Base-by-base conservation (phyloP, 768 basidiomycete species). In the Lentinula guzmanii region DNA sequence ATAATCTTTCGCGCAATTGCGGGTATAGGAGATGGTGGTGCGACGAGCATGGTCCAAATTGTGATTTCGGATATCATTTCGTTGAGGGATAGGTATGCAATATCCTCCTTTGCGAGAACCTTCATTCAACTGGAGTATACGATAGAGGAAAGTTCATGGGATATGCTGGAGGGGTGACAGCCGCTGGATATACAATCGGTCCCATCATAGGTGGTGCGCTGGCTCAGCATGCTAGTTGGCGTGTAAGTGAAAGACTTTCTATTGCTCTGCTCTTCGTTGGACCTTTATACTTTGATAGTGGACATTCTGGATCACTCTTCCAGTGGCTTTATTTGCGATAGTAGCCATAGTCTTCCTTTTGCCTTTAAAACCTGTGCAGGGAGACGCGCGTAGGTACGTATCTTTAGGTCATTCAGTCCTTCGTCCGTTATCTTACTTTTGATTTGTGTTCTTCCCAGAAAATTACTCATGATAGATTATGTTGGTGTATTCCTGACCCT, bases 261-360 rank as follows among this genome's bases (percentile, higher is more conserved):
- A 46, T 13, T 34, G 59, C 43, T 5, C 18, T 51, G 3, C 18
- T 53, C 16, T 24, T 62, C 15, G 7, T 39, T 52, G 21, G 52
- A 24, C 46, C 28, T 21, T 39, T 51, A 15, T 48, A 16, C 5
- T 55, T 15, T 10, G 6, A 39, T 51, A 86, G 83, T 90, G 89
- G 88, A 87, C 86, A 66, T 89, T 89, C 70, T 90, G 87, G 84
- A 77, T 90, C 52, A 86, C 82, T 24, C 76, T 90, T 1, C 89
- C 89, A 0, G 67, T 87, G 3, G 83, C 86, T 0, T 70, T 81
- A 11, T 65, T 73, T 35, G 80, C 86, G 0, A 79, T 86, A 24
- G 70, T 77, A 18, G 80, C 86, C 18, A 83, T 90, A 3, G 65
- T 81, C n/a, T 82, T 87, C 62, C 71, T 87, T 9, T 75, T 92